Evolutionary conservation across 2,329 filamentous ascomycete species (phyloP).

Genomic region (Phaeosphaeria sp.): DNA sequence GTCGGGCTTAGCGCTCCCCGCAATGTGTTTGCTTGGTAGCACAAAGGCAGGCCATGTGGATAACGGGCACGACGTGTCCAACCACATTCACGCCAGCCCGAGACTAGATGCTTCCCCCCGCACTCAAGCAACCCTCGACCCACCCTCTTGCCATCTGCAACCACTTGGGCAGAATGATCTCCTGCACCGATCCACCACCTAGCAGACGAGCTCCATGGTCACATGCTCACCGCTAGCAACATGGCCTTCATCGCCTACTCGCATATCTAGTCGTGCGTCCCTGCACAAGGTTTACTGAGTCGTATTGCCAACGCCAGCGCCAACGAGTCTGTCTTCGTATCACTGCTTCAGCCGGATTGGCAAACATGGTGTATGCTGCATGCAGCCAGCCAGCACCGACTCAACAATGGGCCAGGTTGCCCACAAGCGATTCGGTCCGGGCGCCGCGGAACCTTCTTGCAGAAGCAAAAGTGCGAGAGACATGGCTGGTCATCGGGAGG

Average conservation of each 20-base stretch:
- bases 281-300: slow-evolving; percentile 6
- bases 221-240: slow-evolving; percentile 16
- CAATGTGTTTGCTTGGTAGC: slow-evolving; percentile 29
- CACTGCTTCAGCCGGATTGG: slow-evolving; percentile 3
- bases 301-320: slow-evolving; percentile 3
- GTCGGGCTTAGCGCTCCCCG: slow-evolving; percentile 39
- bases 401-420: not conserved
- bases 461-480: slow-evolving; percentile 9
- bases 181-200: slow-evolving; percentile 13
- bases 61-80: slow-evolving; percentile 17
- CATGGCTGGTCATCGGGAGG: not conserved
- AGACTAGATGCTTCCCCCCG: slow-evolving; percentile 25
- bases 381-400: slow-evolving; percentile 5
- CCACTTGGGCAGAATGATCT: slow-evolving; percentile 20
- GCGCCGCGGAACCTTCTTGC: slow-evolving; percentile 14
- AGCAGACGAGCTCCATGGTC: slow-evolving; percentile 24
- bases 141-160: slow-evolving; percentile 26
- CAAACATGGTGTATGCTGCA: slow-evolving; percentile 6
- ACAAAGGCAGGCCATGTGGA: slow-evolving; percentile 34
- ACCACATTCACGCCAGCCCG: slow-evolving; percentile 12
- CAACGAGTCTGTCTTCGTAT: not conserved
- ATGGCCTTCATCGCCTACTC: slow-evolving; percentile 12
- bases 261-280: slow-evolving; percentile 8
- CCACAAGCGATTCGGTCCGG: slow-evolving; percentile 1
- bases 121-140: slow-evolving; percentile 18